These are phyloP conservation scores for Aureobasidium sp. DNA, from an alignment of 2,329 filamentous ascomycete genomes.

Conservation along the genomic window DNA sequence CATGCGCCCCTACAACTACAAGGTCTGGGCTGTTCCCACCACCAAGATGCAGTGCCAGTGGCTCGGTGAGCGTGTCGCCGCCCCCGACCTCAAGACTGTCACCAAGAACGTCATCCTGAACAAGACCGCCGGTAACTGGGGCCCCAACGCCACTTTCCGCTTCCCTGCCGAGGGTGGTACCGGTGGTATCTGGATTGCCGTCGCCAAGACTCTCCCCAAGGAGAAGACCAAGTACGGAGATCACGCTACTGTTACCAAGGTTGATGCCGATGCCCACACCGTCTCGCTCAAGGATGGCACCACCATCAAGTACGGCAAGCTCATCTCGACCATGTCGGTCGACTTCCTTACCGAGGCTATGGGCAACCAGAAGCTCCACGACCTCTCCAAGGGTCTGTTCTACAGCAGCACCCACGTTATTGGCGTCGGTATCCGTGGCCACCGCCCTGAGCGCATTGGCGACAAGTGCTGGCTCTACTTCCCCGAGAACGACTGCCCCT, in stretches of 20 bases:
- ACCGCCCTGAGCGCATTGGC: constrained; percentile 87
- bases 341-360: constrained; percentile 83
- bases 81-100: constrained; percentile 88
- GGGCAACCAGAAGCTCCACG: constrained; percentile 76
- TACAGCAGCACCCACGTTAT: constrained; percentile 98
- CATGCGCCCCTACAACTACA: constrained; percentile 99
- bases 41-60: constrained; percentile 99
- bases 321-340: constrained; percentile 93
- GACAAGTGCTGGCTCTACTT: constrained; percentile 99
- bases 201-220: constrained; percentile 85
- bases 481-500: constrained; percentile 96
- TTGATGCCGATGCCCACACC: constrained; percentile 77
- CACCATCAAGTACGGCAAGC: constrained; percentile 82
- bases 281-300: constrained; percentile 79
- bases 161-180: constrained; percentile 95
- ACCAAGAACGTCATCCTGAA: constrained; percentile 91
- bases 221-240: constrained; percentile 89
- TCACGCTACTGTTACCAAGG: constrained; percentile 73
- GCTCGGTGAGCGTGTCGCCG: constrained; percentile 97
- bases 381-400: constrained; percentile 82
- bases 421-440: constrained; percentile 87
- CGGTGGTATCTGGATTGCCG: constrained; percentile 97
- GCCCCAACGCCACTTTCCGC: constrained; percentile 94
- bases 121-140: constrained; percentile 96
- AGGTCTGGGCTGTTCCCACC: constrained; percentile 98